phyloP scores from a whole-genome alignment of 768 basidiomycete genomes.

The Cystobasidium tubakii region DNA sequence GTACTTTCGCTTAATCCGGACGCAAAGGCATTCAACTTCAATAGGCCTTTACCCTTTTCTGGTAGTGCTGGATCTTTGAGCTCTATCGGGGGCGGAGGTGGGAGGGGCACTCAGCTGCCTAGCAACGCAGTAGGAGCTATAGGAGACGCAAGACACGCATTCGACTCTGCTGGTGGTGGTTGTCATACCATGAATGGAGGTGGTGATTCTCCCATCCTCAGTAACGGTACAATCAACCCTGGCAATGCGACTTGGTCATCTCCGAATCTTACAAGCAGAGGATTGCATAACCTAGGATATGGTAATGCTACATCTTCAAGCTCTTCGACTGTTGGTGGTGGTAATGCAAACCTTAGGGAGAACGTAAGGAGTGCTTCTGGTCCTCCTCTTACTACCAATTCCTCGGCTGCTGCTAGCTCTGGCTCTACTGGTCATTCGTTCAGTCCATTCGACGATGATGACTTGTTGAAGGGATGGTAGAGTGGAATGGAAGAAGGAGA shows the following conservation, averaged over 20 bases:
- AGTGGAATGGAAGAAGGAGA: no score
- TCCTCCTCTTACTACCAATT: neutral
- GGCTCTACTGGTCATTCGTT: slow-evolving; percentile 6
- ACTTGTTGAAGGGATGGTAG: slow-evolving; percentile 34
- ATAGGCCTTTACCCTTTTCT: slow-evolving; percentile 24
- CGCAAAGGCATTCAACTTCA: slow-evolving; percentile 44
- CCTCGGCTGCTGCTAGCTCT: neutral
- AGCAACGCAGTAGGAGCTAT: slow-evolving; percentile 10
- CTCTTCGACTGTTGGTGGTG: neutral
- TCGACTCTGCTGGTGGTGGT: neutral
- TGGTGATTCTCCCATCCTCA: neutral
- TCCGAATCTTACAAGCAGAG: slow-evolving; percentile 4
- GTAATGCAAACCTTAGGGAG: neutral
- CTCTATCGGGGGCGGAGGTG: neutral
- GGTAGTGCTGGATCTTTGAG: neutral
- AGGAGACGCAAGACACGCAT: neutral
- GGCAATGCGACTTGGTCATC: slow-evolving; percentile 9
- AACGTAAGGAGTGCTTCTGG: slow-evolving; percentile 9
- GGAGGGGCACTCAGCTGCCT: neutral
- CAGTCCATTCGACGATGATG: slow-evolving; percentile 36
- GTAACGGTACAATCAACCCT: neutral
- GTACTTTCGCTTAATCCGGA: slow-evolving; percentile 46
- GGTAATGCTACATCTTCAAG: neutral
- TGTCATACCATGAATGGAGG: neutral
- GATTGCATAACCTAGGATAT: slow-evolving; percentile 1